These are phyloP conservation scores for Papilionanthe hybrid DNA, from an alignment of 116 monocot genomes.

Conservation along the genomic window DNA sequence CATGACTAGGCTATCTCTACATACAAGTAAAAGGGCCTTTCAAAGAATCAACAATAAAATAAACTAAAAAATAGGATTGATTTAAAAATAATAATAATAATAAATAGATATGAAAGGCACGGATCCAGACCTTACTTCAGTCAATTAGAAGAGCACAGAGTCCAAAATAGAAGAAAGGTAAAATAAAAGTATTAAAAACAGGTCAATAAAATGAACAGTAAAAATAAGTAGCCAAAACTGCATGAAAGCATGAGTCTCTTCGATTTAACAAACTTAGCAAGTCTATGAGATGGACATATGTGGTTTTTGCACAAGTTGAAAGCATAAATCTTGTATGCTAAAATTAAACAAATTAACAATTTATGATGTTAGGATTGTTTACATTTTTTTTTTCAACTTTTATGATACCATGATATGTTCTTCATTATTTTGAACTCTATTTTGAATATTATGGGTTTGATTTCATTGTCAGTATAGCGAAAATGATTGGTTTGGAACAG, in stretches of 20 bases:
- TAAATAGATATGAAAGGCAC: background rate
- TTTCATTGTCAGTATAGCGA: background rate
- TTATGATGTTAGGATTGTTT: background rate
- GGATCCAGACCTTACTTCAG: background rate
- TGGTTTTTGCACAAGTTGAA: background rate
- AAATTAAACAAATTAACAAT: background rate
- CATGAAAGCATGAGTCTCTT: background rate
- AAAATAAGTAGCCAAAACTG: background rate
- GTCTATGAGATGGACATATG: background rate
- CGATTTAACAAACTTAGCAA: background rate
- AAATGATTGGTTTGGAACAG: background rate
- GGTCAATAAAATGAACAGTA: background rate
- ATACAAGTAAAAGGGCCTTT: background rate
- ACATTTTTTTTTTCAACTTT: background rate
- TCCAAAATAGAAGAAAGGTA: background rate
- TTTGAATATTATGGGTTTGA: background rate
- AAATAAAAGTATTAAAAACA: background rate
- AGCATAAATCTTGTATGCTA: background rate
- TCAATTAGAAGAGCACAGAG: background rate
- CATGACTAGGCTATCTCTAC: background rate
- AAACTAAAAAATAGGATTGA: background rate
- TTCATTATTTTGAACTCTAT: background rate
- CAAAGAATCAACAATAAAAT: background rate
- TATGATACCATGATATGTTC: background rate
- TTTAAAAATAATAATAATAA: background rate